These are phyloP conservation scores for Apostasia shenzhenica DNA, from an alignment of 106 monocot genomes.

Conservation along the genomic window DNA sequence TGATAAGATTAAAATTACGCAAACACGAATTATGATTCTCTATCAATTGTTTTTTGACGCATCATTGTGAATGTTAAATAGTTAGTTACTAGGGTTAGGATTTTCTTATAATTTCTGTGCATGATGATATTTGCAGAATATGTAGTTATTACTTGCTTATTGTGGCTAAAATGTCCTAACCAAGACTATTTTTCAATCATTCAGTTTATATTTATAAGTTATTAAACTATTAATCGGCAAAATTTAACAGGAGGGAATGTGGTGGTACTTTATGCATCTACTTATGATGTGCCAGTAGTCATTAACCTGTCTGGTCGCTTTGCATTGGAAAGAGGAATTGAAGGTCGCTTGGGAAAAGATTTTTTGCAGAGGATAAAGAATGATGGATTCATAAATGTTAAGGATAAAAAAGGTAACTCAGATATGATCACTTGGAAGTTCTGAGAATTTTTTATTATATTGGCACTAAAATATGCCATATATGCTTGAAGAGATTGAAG, in stretches of 20 bases:
- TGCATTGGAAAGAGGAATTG: slow-evolving; percentile 57
- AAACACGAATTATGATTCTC: too few relatives aligned
- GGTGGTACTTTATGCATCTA: slow-evolving; percentile 79
- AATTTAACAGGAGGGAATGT: slow-evolving; percentile 66
- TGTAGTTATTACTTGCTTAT: too few relatives aligned
- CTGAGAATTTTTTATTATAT: too few relatives aligned
- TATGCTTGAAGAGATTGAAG: too few relatives aligned
- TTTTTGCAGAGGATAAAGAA: slow-evolving; percentile 56
- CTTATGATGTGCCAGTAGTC: slow-evolving; percentile 35
- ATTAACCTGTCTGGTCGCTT: slow-evolving; percentile 89
- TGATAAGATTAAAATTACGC: neutral
- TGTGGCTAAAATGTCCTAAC: too few relatives aligned
- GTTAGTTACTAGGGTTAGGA: too few relatives aligned
- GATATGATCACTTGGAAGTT: neutral
- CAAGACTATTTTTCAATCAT: too few relatives aligned
- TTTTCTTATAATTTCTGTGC: too few relatives aligned
- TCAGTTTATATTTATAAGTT: neutral
- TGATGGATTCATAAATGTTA: slow-evolving; percentile 86
- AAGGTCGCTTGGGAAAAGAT: slow-evolving; percentile 54
- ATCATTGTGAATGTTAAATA: too few relatives aligned
- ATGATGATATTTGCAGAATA: too few relatives aligned
- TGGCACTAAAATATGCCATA: too few relatives aligned
- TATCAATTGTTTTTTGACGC: too few relatives aligned
- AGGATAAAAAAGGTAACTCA: slow-evolving; percentile 49
- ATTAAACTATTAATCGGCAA: neutral